Base-by-base conservation (phyloP, 2,329 filamentous ascomycete species). In the Monosporascus sp. region DNA sequence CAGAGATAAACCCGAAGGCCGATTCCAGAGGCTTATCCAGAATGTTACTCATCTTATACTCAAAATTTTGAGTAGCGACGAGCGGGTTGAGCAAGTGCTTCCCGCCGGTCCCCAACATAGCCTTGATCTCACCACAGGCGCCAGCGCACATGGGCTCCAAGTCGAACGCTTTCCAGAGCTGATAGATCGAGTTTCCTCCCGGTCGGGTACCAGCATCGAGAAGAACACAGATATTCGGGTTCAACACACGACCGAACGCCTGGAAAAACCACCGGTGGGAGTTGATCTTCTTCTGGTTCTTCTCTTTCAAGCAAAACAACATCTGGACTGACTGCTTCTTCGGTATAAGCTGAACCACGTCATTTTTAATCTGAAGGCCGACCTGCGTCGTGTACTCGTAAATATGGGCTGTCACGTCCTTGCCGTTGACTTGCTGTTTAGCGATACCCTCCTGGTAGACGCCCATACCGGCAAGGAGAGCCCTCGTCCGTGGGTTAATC, bases 211-310 rank as follows among this genome's bases (percentile, higher is more conserved):
- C 94, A 1, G 94, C 94, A 72, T 99, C 94, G 60, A 99, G 84
- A 50, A 99, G 81, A 11, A 97, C 93, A 67, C 94, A 97, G 62
- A 99, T 96, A 65, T 97, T 97, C 40, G 94, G 94, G 58, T 97
- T 88, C 45, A 99, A 75, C 3, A 97, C 89, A 22, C 86, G 84
- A 35, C 94, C 94, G 69, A 99, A 99, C 0, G 93, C 94, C 63
- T 95, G 88, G 80, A 99, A 99, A 76, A 99, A 97, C 94, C 94
- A 99, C 69, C 94, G 81, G 71, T 99, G 94, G 0, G 94, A 97
- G 70, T 99, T 99, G 82, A 99, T 99, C 80, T 99, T 99, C 79
- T 99, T 99, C 76, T 97, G 92, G 69, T 99, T 99, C 82, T 97
- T 97, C 69, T 99, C 94, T 77, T 99, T 99, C 56, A 99, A 73